Base-by-base conservation (phyloP, 164 flowering plant genomes). In the Umbilicus rupestris region DNA sequence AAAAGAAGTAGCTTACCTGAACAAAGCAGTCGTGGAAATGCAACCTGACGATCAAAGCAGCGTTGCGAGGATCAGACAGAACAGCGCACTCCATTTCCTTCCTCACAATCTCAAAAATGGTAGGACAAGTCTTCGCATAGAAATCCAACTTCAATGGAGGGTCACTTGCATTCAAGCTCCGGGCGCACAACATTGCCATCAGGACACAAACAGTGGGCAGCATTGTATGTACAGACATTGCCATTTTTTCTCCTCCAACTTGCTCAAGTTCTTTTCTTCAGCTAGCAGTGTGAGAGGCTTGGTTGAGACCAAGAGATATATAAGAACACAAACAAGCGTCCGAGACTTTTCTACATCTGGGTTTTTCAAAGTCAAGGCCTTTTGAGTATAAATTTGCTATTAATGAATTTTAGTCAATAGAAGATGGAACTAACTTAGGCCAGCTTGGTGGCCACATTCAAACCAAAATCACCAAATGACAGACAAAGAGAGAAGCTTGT, bases 21-120 rank as follows among this genome's bases (percentile, higher is more conserved):
- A 90, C 94, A 62, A 93, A 90, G 81, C 97, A 93, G 69, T 93
- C 98, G 52, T 93, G 98, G 73, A 90, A 87, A 75, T 90, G 98
- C 60, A 93, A 68, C 9, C 95, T 80, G 7, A 90, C 71, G 2
- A 90, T 71, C 17, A 82, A 70, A 11, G 98, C 98, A 0, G 98
- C 98, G 63, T 80, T 85, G 3, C 96, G 89, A 0, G 90, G 96
- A 49, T 87, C 85, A 57, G 90, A 83, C 3, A 78, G 74, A 17
- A 90, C 92, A 0, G 86, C 84, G 63, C 94, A 87, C 67, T 90
- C 96, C 94, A 86, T 86, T 77, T 88, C 95, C 70, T 74, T 80
- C 73, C 80, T 75, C 2, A 94, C 78, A 69, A 85, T 82, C 0
- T 81, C 81, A 1, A 81, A 71, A 39, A 74, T 83, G 55, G 65